phyloP scores from a whole-genome alignment of 257 asterid genomes.

The Coffea canephora region DNA sequence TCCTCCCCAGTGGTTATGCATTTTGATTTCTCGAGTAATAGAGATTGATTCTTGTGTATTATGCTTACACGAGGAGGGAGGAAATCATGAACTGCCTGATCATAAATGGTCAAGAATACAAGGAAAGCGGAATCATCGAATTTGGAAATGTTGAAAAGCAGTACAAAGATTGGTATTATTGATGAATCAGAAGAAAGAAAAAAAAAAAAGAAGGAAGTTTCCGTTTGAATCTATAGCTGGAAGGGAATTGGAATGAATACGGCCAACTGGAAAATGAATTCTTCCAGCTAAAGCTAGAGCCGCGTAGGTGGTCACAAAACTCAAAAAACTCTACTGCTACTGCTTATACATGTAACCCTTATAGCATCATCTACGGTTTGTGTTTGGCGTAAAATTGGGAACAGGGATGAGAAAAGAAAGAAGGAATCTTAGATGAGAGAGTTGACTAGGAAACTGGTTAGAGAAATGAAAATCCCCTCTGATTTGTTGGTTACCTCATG shows the following conservation, averaged over 20 bases:
- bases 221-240: neutral
- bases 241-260: neutral
- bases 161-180: neutral
- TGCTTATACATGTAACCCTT: neutral
- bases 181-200: neutral
- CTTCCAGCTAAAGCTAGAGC: slow-evolving; percentile 1
- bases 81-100: too few species aligned
- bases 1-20: slow-evolving; percentile 96
- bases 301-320: neutral
- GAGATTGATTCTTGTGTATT: neutral
- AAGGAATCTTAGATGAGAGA: slow-evolving; percentile 9
- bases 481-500: neutral
- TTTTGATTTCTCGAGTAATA: slow-evolving; percentile 5
- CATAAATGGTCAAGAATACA: neutral
- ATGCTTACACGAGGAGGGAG: too few species aligned
- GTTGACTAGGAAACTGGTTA: slow-evolving; percentile 27
- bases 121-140: neutral
- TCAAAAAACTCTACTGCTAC: neutral
- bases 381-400: neutral
- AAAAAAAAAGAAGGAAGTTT: too few species aligned
- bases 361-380: neutral
- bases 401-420: neutral
- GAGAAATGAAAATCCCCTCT: neutral
- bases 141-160: neutral
- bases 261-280: slow-evolving; percentile 4